Conservation (phyloP, 768 basidiomycete genomes). For the Harrya chromipes region DNA sequence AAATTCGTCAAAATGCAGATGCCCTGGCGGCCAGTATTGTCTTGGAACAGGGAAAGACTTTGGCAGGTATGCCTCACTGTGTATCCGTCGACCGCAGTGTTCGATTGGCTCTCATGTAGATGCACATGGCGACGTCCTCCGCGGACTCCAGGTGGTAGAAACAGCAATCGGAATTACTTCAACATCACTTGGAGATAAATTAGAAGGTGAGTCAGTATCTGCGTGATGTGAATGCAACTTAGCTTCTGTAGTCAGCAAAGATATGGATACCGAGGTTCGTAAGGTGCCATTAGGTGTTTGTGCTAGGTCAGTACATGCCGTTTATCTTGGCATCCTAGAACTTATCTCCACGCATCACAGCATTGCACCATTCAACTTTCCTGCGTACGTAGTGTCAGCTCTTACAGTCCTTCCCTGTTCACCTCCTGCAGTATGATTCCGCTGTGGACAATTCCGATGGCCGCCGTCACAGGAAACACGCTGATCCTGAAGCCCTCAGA, state of each 20-base stretch:
- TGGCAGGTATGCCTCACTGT: slow-evolving; percentile 53
- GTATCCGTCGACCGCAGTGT: not conserved
- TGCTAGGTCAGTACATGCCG: slow-evolving; percentile 44
- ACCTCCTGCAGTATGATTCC: slow-evolving; percentile 77
- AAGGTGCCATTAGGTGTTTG: slow-evolving; percentile 86
- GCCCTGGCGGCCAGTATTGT: slow-evolving; percentile 88
- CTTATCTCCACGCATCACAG: slow-evolving; percentile 33
- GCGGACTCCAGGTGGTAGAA: slow-evolving; percentile 88
- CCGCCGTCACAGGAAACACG: slow-evolving; percentile 88
- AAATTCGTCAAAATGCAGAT: slow-evolving; percentile 82
- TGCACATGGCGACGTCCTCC: slow-evolving; percentile 91
- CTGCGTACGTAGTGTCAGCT: slow-evolving; percentile 53
- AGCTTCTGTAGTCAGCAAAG: slow-evolving; percentile 67
- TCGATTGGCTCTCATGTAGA: slow-evolving; percentile 43
- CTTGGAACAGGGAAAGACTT: slow-evolving; percentile 94
- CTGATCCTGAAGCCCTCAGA: slow-evolving; percentile 95
- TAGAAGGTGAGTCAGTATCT: slow-evolving; percentile 63
- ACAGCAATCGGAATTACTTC: slow-evolving; percentile 78
- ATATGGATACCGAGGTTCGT: slow-evolving; percentile 93
- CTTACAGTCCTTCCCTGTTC: not conserved
- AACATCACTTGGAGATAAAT: slow-evolving; percentile 83
- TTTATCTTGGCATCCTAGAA: not conserved
- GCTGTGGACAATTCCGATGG: slow-evolving; percentile 92
- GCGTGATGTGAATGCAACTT: slow-evolving; percentile 6
- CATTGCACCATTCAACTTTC: slow-evolving; percentile 87